Conservation (phyloP, 768 basidiomycete genomes). For the Pleurotus giganteus region DNA sequence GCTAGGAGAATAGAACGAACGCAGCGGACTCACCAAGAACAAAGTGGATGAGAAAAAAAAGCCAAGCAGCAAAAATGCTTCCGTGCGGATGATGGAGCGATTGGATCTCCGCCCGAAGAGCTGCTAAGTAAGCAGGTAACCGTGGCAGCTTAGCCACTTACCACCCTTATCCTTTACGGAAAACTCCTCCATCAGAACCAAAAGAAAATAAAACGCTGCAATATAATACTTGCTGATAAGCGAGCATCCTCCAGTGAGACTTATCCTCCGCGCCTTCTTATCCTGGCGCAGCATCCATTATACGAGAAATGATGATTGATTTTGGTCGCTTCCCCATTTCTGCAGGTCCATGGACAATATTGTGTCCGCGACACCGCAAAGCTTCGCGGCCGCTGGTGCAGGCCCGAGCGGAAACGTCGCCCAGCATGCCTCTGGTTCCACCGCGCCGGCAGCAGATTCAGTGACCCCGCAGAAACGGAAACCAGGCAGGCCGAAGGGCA, state of each 20-base stretch:
- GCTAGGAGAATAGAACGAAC: no score
- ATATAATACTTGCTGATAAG: background rate
- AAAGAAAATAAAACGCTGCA: conserved; percentile 1
- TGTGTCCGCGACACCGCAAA: conserved; percentile 5
- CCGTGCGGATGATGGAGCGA: background rate
- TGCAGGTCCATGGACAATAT: conserved; percentile 9
- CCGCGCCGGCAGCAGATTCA: background rate
- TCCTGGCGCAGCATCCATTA: background rate
- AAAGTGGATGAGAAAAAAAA: background rate
- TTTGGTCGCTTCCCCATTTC: background rate
- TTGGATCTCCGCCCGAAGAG: conserved; percentile 3
- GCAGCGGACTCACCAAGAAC: conserved; percentile 6
- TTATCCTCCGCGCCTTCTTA: background rate
- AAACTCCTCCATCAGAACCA: conserved; percentile 4
- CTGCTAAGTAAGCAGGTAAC: conserved; percentile 13
- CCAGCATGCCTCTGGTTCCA: background rate
- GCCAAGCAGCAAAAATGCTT: background rate
- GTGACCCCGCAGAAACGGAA: conserved; percentile 49
- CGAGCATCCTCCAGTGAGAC: background rate
- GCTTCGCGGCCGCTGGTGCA: background rate
- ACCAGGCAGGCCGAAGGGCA: conserved; percentile 78
- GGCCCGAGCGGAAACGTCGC: background rate
- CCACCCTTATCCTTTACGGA: conserved; percentile 9
- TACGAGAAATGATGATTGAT: background rate
- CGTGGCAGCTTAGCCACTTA: conserved; percentile 1